Evolutionary conservation across 768 basidiomycete species (phyloP).

Genomic region (Leccinum subgranulosum): DNA sequence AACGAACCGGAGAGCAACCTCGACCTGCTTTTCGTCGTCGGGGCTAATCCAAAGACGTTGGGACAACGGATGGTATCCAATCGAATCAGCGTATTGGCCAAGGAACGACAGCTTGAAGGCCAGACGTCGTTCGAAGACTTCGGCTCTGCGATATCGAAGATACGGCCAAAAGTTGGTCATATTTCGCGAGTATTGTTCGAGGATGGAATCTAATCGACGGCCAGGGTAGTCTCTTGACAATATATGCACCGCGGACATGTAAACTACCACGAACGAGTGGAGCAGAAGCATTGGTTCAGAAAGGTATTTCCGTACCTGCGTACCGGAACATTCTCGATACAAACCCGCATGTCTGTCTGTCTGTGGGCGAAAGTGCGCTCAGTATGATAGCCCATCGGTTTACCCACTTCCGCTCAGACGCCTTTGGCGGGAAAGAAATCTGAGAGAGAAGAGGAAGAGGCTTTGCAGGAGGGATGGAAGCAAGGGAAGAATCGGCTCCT

Average conservation of each 20-base stretch:
- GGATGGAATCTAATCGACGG: conserved; percentile 39
- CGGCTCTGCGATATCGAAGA: conserved; percentile 47
- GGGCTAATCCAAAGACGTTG: conserved; percentile 56
- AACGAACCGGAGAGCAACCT: conserved; percentile 53
- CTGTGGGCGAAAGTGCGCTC: conserved; percentile 41
- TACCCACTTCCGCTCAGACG: conserved; percentile 57
- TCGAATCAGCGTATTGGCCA: conserved; percentile 28
- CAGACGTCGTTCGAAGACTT: conserved; percentile 35
- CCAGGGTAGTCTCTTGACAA: conserved; percentile 50
- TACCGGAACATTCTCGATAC: conserved; percentile 64
- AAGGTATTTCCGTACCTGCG: conserved; percentile 41
- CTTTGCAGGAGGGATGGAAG: not conserved
- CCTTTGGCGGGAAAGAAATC: conserved; percentile 55
- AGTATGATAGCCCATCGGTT: conserved; percentile 52
- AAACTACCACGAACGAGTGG: conserved; percentile 39
- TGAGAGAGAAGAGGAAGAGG: conserved; percentile 29
- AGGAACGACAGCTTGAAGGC: conserved; percentile 54
- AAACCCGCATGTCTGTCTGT: conserved; percentile 43
- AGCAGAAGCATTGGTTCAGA: not conserved
- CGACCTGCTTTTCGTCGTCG: conserved; percentile 51
- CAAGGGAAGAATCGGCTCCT: not conserved
- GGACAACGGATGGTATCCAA: conserved; percentile 37
- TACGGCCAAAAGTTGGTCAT: conserved; percentile 76
- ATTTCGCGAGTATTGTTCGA: conserved; percentile 38
- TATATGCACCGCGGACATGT: conserved; percentile 55